phyloP scores from a whole-genome alignment of 1,284 basidiomycete species.

The Pseudozyma sp. region DNA sequence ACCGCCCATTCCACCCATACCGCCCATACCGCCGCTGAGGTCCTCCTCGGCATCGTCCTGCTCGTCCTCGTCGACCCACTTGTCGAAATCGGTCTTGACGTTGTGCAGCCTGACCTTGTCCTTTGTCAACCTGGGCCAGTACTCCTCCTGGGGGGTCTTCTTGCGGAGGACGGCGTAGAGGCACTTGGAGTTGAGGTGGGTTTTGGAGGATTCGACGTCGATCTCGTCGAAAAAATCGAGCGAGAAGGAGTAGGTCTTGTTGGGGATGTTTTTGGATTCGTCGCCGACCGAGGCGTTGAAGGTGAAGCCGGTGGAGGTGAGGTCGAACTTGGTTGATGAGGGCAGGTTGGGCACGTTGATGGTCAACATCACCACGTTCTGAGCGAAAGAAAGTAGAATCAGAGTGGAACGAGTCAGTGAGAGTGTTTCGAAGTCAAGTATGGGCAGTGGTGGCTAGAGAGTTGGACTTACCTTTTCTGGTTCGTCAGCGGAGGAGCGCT shows the following conservation, averaged over 20 bases:
- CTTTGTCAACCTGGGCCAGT: constrained; percentile 69
- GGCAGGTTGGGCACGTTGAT: constrained; percentile 68
- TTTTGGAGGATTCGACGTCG: constrained; percentile 61
- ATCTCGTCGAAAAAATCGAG: constrained; percentile 68
- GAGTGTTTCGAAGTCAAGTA: background rate
- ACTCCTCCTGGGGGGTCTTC: constrained; percentile 63
- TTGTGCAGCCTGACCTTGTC: constrained; percentile 69
- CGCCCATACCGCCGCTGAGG: constrained; percentile 65
- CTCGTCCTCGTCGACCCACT: constrained; percentile 70
- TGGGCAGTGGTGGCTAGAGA: background rate
- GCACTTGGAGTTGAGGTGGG: constrained; percentile 63
- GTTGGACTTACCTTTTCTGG: constrained; percentile 56
- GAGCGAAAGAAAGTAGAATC: background rate
- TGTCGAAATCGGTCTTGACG: constrained; percentile 70
- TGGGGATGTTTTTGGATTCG: constrained; percentile 56
- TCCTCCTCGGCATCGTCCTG: constrained; percentile 61
- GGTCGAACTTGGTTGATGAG: constrained; percentile 64
- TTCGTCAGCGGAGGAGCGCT: constrained; percentile 62
- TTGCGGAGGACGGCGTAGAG: constrained; percentile 67
- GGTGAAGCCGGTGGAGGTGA: constrained; percentile 55
- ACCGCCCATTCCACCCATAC: constrained; percentile 63
- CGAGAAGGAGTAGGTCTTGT: constrained; percentile 63
- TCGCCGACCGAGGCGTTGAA: constrained; percentile 61
- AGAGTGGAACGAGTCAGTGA: background rate
- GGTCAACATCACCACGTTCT: constrained; percentile 67